A percentile compares a stretch with the other conserved stretches of the same genome.
phyloP scores from a whole-genome alignment of 2,329 filamentous ascomycete genomes.

The Sarocladiaceae sp. region DNA sequence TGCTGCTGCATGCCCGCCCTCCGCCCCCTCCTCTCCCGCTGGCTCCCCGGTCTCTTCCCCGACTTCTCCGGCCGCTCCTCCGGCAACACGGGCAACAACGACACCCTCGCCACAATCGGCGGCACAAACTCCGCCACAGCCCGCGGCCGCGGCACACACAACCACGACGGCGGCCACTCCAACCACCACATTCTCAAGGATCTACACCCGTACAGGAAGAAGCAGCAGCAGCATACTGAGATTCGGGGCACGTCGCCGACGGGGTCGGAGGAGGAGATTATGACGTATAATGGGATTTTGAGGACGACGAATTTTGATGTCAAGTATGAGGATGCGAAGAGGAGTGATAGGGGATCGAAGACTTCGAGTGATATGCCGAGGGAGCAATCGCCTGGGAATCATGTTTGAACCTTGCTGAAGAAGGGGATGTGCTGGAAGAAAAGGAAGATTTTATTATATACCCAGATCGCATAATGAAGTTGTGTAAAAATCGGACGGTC shows the following conservation, averaged over 20 bases:
- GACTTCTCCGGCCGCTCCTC: constrained; percentile 9
- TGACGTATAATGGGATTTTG: constrained; percentile 34
- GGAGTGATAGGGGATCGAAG: constrained; percentile 7
- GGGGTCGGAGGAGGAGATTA: constrained; percentile 33
- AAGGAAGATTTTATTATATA: no score
- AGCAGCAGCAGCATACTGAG: constrained; percentile 23
- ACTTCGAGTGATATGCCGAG: constrained; percentile 1
- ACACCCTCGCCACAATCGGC: constrained; percentile 11
- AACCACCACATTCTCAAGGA: constrained; percentile 20
- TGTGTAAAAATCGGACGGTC: no score
- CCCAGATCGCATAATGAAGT: no score
- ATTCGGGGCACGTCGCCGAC: constrained; percentile 28
- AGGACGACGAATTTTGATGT: constrained; percentile 20
- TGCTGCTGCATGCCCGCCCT: constrained; percentile 31
- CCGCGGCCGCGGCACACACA: constrained; percentile 14
- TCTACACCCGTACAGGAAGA: constrained; percentile 17
- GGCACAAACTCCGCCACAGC: constrained; percentile 14
- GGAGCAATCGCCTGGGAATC: not conserved
- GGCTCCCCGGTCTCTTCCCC: constrained; percentile 29
- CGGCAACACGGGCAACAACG: constrained; percentile 9
- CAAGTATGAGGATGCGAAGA: constrained; percentile 10
- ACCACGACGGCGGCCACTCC: constrained; percentile 11
- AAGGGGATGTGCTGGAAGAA: no score
- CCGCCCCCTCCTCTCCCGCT: constrained; percentile 27
- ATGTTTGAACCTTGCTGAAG: no score